phyloP scores from a whole-genome alignment of 345 rosid genomes.

The Lumnitzera racemosa region DNA sequence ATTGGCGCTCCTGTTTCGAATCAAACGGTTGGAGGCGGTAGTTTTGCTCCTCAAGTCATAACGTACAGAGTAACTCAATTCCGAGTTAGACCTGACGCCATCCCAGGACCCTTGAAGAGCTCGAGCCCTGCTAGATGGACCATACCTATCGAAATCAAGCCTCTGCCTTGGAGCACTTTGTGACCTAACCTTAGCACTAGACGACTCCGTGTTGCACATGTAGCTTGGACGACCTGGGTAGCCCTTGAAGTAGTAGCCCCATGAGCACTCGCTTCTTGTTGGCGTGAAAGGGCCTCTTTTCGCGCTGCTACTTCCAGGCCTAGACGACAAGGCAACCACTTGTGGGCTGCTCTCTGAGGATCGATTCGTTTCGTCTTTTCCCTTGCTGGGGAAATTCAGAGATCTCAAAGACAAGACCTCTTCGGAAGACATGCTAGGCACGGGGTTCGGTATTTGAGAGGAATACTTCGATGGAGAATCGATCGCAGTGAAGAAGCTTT shows the following conservation, averaged over 20 bases:
- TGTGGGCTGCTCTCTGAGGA: slow-evolving; percentile 74
- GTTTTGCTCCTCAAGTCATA: no score
- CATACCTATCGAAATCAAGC: slow-evolving; percentile 45
- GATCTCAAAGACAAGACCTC: slow-evolving; percentile 40
- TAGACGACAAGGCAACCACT: slow-evolving; percentile 43
- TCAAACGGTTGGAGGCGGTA: no score
- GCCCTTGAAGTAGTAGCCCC: slow-evolving; percentile 53
- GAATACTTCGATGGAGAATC: slow-evolving; percentile 46
- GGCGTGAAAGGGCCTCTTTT: slow-evolving; percentile 82
- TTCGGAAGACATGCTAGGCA: slow-evolving; percentile 29
- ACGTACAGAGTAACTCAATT: no score
- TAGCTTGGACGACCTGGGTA: slow-evolving; percentile 73
- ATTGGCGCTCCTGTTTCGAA: no score
- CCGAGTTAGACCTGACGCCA: no score
- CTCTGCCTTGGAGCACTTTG: slow-evolving; percentile 96
- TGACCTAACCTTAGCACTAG: slow-evolving; percentile 66
- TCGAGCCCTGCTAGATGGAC: slow-evolving; percentile 11
- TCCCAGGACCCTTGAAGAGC: no score
- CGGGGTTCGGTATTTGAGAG: slow-evolving; percentile 20
- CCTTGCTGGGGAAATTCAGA: slow-evolving; percentile 14
- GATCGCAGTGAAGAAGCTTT: slow-evolving; percentile 30
- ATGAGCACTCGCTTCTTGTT: slow-evolving; percentile 61
- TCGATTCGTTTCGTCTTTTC: slow-evolving; percentile 26
- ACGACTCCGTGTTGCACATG: slow-evolving; percentile 91
- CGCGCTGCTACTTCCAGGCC: slow-evolving; percentile 53